phyloP scores from a whole-genome alignment of 108 stramenopile genomes.

The Skeletonema menzelii region DNA sequence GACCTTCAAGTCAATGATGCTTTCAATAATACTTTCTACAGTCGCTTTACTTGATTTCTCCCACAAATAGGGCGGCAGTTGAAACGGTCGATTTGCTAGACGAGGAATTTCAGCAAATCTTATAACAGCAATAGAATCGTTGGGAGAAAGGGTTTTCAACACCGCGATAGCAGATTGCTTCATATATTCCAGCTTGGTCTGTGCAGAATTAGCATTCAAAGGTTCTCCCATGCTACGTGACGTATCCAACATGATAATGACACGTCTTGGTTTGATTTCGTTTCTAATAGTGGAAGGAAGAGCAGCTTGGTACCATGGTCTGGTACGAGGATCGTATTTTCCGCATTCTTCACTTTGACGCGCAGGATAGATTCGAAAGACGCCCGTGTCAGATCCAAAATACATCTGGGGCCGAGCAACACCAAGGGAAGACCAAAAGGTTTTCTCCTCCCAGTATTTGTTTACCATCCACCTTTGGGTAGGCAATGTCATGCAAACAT shows the following conservation, averaged over 20 bases:
- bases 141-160: slow-evolving; percentile 14
- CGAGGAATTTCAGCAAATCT: slow-evolving; percentile 23
- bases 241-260: slow-evolving; percentile 42
- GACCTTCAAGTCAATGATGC: slow-evolving; percentile 12
- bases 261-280: slow-evolving; percentile 27
- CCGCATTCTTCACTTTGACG: slow-evolving; percentile 44
- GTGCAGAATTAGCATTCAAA: slow-evolving; percentile 7
- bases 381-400: slow-evolving; percentile 54
- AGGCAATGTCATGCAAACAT: slow-evolving; percentile 22
- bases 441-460: slow-evolving; percentile 26
- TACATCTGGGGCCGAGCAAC: slow-evolving; percentile 48
- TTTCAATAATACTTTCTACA: slow-evolving; percentile 21
- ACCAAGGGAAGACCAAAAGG: slow-evolving; percentile 32
- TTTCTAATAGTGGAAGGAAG: slow-evolving; percentile 32
- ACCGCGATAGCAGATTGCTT: slow-evolving; percentile 16
- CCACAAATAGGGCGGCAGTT: slow-evolving; percentile 27
- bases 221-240: slow-evolving; percentile 33
- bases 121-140: slow-evolving; percentile 31
- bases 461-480: slow-evolving; percentile 39
- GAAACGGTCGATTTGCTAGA: slow-evolving; percentile 1
- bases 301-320: slow-evolving; percentile 76
- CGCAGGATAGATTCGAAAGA: slow-evolving; percentile 63
- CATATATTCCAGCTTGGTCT: slow-evolving; percentile 29
- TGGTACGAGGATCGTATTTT: slow-evolving; percentile 54
- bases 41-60: slow-evolving; percentile 10